These are phyloP conservation scores for Fusarium multiceps DNA, from an alignment of 2,329 filamentous ascomycete genomes.

Conservation along the genomic window DNA sequence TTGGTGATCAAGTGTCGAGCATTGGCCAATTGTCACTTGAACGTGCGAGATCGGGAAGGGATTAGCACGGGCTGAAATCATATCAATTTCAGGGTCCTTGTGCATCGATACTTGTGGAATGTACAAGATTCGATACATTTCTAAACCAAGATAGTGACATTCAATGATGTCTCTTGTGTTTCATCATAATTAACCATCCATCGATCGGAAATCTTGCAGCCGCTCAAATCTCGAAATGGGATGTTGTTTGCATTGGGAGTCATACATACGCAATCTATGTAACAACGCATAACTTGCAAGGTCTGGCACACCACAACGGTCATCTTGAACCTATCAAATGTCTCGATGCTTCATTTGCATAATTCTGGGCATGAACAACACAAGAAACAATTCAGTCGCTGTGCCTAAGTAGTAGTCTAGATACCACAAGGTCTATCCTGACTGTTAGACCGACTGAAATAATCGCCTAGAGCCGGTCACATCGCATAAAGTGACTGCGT, in stretches of 20 bases:
- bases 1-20: slow-evolving; percentile 33
- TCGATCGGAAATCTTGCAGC: slow-evolving; percentile 41
- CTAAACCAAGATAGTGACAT: background rate
- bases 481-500: background rate
- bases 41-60: slow-evolving; percentile 36
- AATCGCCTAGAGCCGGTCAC: background rate
- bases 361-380: background rate
- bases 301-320: background rate
- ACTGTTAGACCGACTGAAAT: background rate
- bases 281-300: slow-evolving; percentile 22
- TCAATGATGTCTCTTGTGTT: background rate
- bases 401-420: background rate
- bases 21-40: slow-evolving; percentile 27
- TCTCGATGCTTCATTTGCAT: background rate
- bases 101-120: slow-evolving; percentile 18
- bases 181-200: slow-evolving; percentile 3
- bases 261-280: slow-evolving; percentile 9
- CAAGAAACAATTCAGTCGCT: background rate
- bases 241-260: slow-evolving; percentile 27
- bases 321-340: background rate
- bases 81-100: slow-evolving; percentile 35
- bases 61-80: slow-evolving; percentile 23
- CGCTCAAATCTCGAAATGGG: background rate
- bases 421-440: background rate
- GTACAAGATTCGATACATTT: slow-evolving; percentile 28